Base-by-base conservation (phyloP, 2,329 filamentous ascomycete genomes). In the Byssoonygena ceratinophila region DNA sequence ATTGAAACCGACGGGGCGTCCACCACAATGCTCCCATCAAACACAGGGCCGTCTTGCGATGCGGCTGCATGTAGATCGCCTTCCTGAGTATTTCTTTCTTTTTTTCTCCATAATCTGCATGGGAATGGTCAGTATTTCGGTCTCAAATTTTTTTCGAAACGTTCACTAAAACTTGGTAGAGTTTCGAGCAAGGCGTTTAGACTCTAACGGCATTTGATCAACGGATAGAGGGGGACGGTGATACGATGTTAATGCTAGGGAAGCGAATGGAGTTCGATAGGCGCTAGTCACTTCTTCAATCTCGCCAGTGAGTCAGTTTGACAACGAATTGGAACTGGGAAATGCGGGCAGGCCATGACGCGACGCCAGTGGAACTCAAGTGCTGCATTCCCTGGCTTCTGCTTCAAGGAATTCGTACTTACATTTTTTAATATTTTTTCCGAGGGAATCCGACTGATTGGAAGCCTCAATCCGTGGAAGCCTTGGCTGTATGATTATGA, bases 131-230 rank as follows among this genome's bases (percentile, higher is more conserved):
- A 32, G 47, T 43, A 20, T n/a, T 14, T 41, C 37, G 4, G 2
- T 31, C 43, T 16, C 22, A n/a, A 31, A 8, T 2, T 37, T 32
- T n/a, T 2, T 11, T 32, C 18, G 32, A 20, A 3, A 14, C 14
- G 6, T 11, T 25, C 7, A 32, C 39, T 50, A 22, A 43, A 2
- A 23, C 2, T 3, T n/a, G 2, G 18, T 34, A 50, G 37, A n/a
- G 32, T 23, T 39, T 50, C 16, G 11, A 41, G 36, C 37, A 41
- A 43, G 47, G 47, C 36, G 47, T 50, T 50, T 43, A 50, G 47
- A 34, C 12, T 32, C 18, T 18, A 11, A 4, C 20, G 14, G 25
- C 16, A 43, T 41, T 49, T 43, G 18, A 14, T 43, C 25, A 43
- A n/a, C 25, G 25, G 20, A 23, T 50, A 50, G 47, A 50, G 16